Evolutionary conservation across 2,329 filamentous ascomycete species (phyloP).

Genomic region (Colletotrichum liaoningense): DNA sequence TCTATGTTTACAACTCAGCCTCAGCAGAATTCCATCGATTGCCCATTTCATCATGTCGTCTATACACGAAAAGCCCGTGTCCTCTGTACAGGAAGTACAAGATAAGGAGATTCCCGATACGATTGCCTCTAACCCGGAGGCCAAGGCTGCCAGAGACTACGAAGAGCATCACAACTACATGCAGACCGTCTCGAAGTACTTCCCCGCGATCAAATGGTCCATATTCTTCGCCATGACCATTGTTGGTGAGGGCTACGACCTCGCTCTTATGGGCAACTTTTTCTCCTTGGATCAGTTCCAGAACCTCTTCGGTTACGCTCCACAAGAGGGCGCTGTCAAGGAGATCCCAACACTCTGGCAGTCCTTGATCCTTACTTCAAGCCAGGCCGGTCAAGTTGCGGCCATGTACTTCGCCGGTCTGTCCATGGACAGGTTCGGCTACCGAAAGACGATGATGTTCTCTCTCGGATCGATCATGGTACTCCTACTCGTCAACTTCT

Average conservation of each 20-base stretch:
- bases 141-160: slow-evolving; percentile 8
- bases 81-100: not conserved
- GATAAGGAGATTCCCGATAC: not conserved
- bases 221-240: slow-evolving; percentile 35
- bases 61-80: not conserved
- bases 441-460: slow-evolving; percentile 26
- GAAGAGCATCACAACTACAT: slow-evolving; percentile 10
- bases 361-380: slow-evolving; percentile 39
- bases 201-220: slow-evolving; percentile 34
- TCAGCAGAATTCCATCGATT: not conserved
- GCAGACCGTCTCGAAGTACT: slow-evolving; percentile 1
- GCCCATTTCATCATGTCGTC: not conserved
- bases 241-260: slow-evolving; percentile 43
- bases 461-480: slow-evolving; percentile 15
- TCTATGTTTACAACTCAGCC: not conserved
- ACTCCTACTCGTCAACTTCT: slow-evolving; percentile 28
- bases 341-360: slow-evolving; percentile 56
- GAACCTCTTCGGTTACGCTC: slow-evolving; percentile 42
- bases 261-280: slow-evolving; percentile 48
- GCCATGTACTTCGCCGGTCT: slow-evolving; percentile 23
- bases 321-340: slow-evolving; percentile 41
- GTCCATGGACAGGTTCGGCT: slow-evolving; percentile 15
- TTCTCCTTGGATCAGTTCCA: slow-evolving; percentile 44
- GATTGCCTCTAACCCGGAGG: slow-evolving; percentile 7
- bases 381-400: slow-evolving; percentile 14